Evolutionary conservation across 768 basidiomycete genomes (phyloP).

Genomic region (Thelephora ganbajun): DNA sequence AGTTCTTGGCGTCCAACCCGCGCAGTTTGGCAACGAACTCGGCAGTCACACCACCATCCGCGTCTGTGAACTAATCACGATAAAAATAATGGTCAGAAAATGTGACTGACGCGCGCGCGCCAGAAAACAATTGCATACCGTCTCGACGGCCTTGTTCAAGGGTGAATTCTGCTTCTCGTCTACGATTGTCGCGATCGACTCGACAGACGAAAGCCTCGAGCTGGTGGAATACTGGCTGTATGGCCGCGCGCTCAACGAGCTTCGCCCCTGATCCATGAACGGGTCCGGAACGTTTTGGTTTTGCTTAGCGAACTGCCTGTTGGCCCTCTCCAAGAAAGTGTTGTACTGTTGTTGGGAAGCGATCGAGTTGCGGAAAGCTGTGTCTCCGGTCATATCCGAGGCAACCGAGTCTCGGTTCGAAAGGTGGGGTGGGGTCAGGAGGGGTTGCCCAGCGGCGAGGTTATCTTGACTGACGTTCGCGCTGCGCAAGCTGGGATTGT

Average conservation of each 20-base stretch:
- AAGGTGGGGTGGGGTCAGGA: slow-evolving; percentile 23
- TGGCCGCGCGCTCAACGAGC: slow-evolving; percentile 26
- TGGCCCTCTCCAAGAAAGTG: slow-evolving; percentile 77
- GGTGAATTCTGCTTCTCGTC: slow-evolving; percentile 87
- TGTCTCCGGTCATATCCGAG: slow-evolving; percentile 43
- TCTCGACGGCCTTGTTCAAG: slow-evolving; percentile 84
- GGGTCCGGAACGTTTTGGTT: slow-evolving; percentile 73
- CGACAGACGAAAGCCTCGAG: slow-evolving; percentile 72
- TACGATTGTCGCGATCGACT: slow-evolving; percentile 83
- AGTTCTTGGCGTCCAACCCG: slow-evolving; percentile 68
- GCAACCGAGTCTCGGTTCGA: slow-evolving; percentile 19
- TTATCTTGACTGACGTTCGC: slow-evolving; percentile 40
- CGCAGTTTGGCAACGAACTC: slow-evolving; percentile 83
- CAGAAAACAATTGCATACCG: slow-evolving; percentile 32
- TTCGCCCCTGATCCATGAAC: slow-evolving; percentile 45
- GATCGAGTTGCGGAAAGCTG: slow-evolving; percentile 20
- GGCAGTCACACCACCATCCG: slow-evolving; percentile 82
- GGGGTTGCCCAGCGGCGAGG: slow-evolving; percentile 31
- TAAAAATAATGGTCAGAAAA: slow-evolving; percentile 2
- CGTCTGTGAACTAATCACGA: slow-evolving; percentile 66
- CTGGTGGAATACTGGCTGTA: slow-evolving; percentile 66
- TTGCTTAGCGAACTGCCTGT: slow-evolving; percentile 69
- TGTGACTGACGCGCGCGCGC: not conserved
- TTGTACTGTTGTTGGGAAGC: slow-evolving; percentile 32
- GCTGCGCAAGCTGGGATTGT: slow-evolving; percentile 20